phyloP scores from a whole-genome alignment of 139 green algal genomes.

The Chara braunii region DNA sequence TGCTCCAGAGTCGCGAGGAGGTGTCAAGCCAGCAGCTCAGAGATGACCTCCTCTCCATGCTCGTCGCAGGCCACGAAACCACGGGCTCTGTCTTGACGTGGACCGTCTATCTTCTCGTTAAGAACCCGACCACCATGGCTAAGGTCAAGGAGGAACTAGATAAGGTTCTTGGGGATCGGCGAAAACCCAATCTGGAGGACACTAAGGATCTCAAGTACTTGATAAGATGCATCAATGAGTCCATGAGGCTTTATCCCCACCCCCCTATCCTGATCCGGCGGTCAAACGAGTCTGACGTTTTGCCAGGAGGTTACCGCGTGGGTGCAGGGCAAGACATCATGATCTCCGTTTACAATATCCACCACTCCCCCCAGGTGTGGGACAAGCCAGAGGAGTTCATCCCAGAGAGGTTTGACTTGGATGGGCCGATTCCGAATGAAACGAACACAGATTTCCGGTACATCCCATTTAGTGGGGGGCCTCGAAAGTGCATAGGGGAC shows the following conservation, averaged over 20 bases:
- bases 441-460: conserved; percentile 91
- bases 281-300: conserved; percentile 54
- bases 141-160: conserved; percentile 82
- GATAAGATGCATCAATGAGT: conserved; percentile 88
- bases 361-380: conserved; percentile 64
- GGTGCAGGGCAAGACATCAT: conserved; percentile 82
- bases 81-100: conserved; percentile 93
- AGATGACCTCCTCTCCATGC: conserved; percentile 96
- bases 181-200: conserved; percentile 54
- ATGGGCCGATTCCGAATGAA: conserved; percentile 84
- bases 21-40: conserved; percentile 68
- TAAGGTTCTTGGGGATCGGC: conserved; percentile 58
- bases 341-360: conserved; percentile 96
- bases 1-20: conserved; percentile 90
- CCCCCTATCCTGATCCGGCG: conserved; percentile 61
- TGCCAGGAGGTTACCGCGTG: conserved; percentile 64
- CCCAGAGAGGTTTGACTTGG: conserved; percentile 86
- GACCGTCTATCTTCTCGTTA: conserved; percentile 86
- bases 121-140: conserved; percentile 41
- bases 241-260: conserved; percentile 97
- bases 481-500: conserved; percentile 93
- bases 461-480: conserved; percentile 79
- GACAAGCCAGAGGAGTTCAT: conserved; percentile 76
- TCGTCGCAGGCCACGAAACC: conserved; percentile 98
- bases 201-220: conserved; percentile 76